Evolutionary conservation across 352 stramenopile species (phyloP).

Genomic region (Sclerospora graminicola): DNA sequence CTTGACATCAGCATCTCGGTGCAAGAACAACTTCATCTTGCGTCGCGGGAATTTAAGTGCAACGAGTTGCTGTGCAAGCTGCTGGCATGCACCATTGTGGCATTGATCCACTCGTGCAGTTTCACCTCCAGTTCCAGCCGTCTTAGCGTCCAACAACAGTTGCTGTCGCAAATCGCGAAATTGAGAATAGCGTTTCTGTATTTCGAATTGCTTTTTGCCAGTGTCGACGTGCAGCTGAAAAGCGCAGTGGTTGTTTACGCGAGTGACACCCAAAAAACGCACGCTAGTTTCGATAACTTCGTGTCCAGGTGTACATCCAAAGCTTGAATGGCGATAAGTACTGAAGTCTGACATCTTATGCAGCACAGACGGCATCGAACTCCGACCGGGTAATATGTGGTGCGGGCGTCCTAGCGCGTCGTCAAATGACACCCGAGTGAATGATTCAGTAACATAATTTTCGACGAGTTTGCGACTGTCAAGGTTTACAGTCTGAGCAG

Average conservation of each 20-base stretch:
- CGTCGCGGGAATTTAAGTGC: slow-evolving; percentile 49
- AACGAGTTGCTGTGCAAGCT: slow-evolving; percentile 25
- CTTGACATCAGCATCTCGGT: slow-evolving; percentile 18
- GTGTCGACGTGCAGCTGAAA: slow-evolving; percentile 54
- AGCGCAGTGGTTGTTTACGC: slow-evolving; percentile 27
- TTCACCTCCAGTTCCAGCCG: background rate
- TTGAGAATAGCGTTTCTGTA: slow-evolving; percentile 64
- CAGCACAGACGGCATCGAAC: slow-evolving; percentile 8
- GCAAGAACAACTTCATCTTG: slow-evolving; percentile 20
- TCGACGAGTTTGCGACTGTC: slow-evolving; percentile 10
- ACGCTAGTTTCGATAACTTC: slow-evolving; percentile 29
- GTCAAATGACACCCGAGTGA: slow-evolving; percentile 10
- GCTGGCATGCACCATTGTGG: slow-evolving; percentile 29
- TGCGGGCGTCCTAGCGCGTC: slow-evolving; percentile 6
- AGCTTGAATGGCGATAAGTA: slow-evolving; percentile 8
- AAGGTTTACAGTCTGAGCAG: background rate
- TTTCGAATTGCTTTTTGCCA: slow-evolving; percentile 32
- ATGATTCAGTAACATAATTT: slow-evolving; percentile 9
- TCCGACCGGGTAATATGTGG: background rate
- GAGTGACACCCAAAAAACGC: slow-evolving; percentile 35
- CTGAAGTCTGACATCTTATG: slow-evolving; percentile 8
- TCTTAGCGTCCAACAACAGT: slow-evolving; percentile 22
- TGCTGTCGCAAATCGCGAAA: slow-evolving; percentile 48
- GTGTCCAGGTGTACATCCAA: slow-evolving; percentile 19
- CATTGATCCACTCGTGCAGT: slow-evolving; percentile 14